A percentile compares a stretch with the other conserved stretches of the same genome.
phyloP scores from a whole-genome alignment of 2,329 filamentous ascomycete genomes.

The Zelopaecilomyces penicillatus region DNA sequence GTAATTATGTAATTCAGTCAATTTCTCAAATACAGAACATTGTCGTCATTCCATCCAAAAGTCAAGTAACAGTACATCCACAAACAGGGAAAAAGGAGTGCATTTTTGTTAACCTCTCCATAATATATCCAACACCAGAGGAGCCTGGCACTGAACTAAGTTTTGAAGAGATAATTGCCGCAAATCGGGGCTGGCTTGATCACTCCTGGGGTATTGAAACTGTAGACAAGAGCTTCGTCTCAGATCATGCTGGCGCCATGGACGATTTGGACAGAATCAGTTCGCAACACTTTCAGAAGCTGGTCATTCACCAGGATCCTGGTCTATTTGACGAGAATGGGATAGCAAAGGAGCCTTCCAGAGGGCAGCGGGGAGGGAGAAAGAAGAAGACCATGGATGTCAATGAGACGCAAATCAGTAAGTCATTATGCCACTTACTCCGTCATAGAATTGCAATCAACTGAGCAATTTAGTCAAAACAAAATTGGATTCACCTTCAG shows the following conservation, averaged over 20 bases:
- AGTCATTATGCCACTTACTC: constrained; percentile 24
- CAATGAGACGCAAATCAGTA: constrained; percentile 89
- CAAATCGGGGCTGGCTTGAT: constrained; percentile 60
- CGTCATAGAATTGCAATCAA: too few species aligned
- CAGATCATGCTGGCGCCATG: constrained; percentile 18
- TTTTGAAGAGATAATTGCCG: constrained; percentile 86
- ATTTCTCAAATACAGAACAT: constrained; percentile 55
- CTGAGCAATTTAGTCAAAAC: constrained; percentile 62
- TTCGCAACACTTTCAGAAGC: constrained; percentile 25
- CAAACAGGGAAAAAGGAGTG: constrained; percentile 76
- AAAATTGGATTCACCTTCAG: constrained; percentile 81
- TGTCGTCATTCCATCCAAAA: constrained; percentile 59
- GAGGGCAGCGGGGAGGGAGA: constrained; percentile 42
- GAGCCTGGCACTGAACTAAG: constrained; percentile 68
- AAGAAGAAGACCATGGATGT: constrained; percentile 78
- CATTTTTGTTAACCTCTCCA: constrained; percentile 78
- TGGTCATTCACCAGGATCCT: constrained; percentile 35
- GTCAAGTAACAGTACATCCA: constrained; percentile 76
- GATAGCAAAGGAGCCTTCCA: constrained; percentile 34
- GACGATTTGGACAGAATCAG: constrained; percentile 24
- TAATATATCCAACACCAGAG: constrained; percentile 71
- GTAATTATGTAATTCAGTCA: constrained; percentile 43
- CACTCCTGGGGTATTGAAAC: constrained; percentile 45
- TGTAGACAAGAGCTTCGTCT: constrained; percentile 25
- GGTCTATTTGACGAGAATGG: constrained; percentile 53